phyloP scores from a whole-genome alignment of 2,329 filamentous ascomycete species.

The Nannizzia gypsea region DNA sequence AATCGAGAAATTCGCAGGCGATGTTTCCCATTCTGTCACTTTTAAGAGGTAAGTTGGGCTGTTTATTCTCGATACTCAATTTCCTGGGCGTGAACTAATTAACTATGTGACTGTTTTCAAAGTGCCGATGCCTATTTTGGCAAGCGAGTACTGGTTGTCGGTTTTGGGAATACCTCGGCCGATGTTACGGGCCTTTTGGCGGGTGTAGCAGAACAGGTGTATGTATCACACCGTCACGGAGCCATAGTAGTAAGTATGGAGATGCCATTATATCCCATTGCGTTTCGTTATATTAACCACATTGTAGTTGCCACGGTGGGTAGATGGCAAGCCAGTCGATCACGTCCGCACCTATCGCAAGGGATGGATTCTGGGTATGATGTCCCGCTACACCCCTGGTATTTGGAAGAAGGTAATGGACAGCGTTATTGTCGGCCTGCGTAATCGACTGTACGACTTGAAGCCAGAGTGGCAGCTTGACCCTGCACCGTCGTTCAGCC shows the following conservation, averaged over 20 bases:
- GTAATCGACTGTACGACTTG: not conserved
- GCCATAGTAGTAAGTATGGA: not conserved
- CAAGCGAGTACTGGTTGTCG: not conserved
- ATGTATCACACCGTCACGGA: not conserved
- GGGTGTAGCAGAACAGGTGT: not conserved
- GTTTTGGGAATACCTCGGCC: not conserved
- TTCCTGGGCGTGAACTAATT: not conserved
- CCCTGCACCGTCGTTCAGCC: not conserved
- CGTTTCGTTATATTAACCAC: too few species aligned
- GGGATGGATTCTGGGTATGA: not conserved
- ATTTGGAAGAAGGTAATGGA: constrained; percentile 2
- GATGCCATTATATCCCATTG: not conserved
- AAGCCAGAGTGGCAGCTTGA: not conserved
- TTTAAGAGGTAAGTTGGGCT: not conserved
- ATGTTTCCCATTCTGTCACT: not conserved
- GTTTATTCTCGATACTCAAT: too few species aligned
- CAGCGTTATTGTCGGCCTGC: not conserved
- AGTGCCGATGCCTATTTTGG: not conserved
- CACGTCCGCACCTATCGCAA: constrained; percentile 1
- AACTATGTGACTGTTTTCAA: not conserved
- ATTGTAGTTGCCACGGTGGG: not conserved
- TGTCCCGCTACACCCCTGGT: not conserved
- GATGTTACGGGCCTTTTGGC: not conserved
- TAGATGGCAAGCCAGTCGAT: not conserved
- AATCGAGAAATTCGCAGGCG: constrained; percentile 13